Evolutionary conservation across 1,284 basidiomycete genomes (phyloP), one percentile per base, ranked within the genome.

Genomic region (Marasmius fiardii): DNA sequence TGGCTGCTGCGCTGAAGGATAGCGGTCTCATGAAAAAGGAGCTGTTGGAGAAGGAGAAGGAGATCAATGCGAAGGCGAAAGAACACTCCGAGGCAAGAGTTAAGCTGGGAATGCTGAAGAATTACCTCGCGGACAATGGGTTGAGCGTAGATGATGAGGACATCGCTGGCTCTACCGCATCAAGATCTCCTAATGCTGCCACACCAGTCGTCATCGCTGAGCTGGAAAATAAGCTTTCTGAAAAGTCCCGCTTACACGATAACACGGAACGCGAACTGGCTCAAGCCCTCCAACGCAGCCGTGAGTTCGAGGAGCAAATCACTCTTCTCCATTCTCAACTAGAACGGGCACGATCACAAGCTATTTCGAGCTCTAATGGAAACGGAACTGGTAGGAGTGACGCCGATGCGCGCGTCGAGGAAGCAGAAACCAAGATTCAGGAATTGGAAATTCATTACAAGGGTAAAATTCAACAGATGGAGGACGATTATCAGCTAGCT

Each of bases 401-500:
- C 7, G 67, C 69, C n/a, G 85, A 90, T 53, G 76, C 75, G 41
- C 84, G 88, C 37, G 82, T 79, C 37, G 73, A 74, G 50, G 87
- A 88, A 62, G 79, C 83, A 20, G 92, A 93, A 70, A 81, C 79
- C 52, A 89, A 85, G 68, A 78, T 93, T 53, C 85, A 86, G 51
- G 92, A 93, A 68, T 87, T 86, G 33, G 92, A 95, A 68, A 80
- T 80, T 60, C 78, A 74, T 58, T 91, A 92, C 72, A 89, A 88
- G 71, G 77, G 83, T 39, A 82, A 86, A 49, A 80, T 92, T 71
- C 80, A 85, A 65, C 92, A 94, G 67, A 85, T 98, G 71, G 95
- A 98, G 72, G 88, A 93, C 62, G 95, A 98, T 70, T 98, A 98
- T 71, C 92, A 96, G 68, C 81, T 93, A 45, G 93, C 93, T 21